Base-by-base conservation (phyloP, 1,139 yeast species). In the Hansenula sp. region DNA sequence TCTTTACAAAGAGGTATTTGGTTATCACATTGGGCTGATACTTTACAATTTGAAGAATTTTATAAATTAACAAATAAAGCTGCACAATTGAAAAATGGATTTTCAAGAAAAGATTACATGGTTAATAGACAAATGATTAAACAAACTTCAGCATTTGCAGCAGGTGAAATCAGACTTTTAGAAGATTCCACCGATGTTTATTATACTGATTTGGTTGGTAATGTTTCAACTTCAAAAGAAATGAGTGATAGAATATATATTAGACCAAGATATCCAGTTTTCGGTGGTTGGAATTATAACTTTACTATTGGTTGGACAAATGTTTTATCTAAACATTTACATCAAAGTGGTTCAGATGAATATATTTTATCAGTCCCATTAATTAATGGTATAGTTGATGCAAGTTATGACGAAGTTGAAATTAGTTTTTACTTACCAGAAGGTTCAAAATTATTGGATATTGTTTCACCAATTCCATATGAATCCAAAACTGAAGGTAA, bases 201-300 rank as follows among this genome's bases (percentile, higher is more conserved):
- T 66, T 87, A 70, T 59, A 82, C 88, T 19, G 98, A 92, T 62
- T 75, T 84, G 52, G 96, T 92, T 24, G 98, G 98, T 21, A 86
- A 87, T 65, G 96, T 92, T n/a, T 82, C 96, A 9, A 86, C 97
- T 6, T 84, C 86, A 44, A 70, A 71, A 46, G 65, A 74, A 32
- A 55, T 72, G 14, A 56, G 56, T 2, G 65, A 72, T 42, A 75
- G 71, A 46, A 65, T 88, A 42, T 69, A 81, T 32, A 62, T 92
- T 49, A 79, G 75, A 56, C 98, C 98, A 42, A 75, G 99, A 60
- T 92, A 72, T 68, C 99, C 99, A 12, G 57, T 92, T 9, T 86
- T 88, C 65, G 99, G 98, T 37, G 95, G 90, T 32, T 92, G 99
- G 99, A 77, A 82, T 55, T 92, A 89, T 65, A 89, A 92, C 65